phyloP scores from a whole-genome alignment of 768 basidiomycete genomes.

The Rossbeevera mucosa region DNA sequence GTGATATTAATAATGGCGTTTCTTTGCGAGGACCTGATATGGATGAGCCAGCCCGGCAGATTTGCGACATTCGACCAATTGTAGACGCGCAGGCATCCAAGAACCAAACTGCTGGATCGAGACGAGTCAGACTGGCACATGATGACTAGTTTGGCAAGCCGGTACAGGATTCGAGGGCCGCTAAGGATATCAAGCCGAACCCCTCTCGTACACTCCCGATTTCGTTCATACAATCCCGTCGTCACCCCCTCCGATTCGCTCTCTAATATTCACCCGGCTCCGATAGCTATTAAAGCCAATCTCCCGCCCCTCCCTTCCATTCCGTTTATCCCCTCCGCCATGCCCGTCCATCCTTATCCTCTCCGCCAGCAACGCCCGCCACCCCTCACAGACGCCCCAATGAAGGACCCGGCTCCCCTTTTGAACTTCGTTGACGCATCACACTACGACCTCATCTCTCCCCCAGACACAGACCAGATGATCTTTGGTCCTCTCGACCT shows the following conservation, averaged over 20 bases:
- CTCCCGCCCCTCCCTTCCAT: constrained; percentile 17
- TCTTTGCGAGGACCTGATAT: constrained; percentile 19
- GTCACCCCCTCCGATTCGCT: constrained; percentile 30
- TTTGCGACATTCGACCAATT: constrained; percentile 19
- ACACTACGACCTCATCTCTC: constrained; percentile 34
- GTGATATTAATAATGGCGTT: constrained; percentile 18
- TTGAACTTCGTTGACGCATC: constrained; percentile 43
- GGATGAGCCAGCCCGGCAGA: constrained; percentile 14
- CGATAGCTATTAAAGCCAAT: constrained; percentile 36
- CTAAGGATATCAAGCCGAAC: constrained; percentile 33
- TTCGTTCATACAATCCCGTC: constrained; percentile 26
- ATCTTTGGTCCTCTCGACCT: constrained; percentile 34
- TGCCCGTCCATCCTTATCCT: constrained; percentile 40
- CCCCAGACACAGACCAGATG: constrained; percentile 30
- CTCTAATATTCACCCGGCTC: constrained; percentile 29
- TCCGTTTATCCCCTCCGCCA: constrained; percentile 30
- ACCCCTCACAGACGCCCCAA: constrained; percentile 19
- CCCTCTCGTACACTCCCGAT: constrained; percentile 39
- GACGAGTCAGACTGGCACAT: constrained; percentile 41
- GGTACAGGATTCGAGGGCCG: constrained; percentile 30
- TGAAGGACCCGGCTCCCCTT: constrained; percentile 23
- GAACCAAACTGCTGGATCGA: constrained; percentile 31
- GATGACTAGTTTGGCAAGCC: constrained; percentile 34
- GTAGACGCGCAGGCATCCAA: constrained; percentile 14
- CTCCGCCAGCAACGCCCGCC: constrained; percentile 31